Conservation (phyloP, 148 eudicot genomes). For the Chenopodium quinoa region DNA sequence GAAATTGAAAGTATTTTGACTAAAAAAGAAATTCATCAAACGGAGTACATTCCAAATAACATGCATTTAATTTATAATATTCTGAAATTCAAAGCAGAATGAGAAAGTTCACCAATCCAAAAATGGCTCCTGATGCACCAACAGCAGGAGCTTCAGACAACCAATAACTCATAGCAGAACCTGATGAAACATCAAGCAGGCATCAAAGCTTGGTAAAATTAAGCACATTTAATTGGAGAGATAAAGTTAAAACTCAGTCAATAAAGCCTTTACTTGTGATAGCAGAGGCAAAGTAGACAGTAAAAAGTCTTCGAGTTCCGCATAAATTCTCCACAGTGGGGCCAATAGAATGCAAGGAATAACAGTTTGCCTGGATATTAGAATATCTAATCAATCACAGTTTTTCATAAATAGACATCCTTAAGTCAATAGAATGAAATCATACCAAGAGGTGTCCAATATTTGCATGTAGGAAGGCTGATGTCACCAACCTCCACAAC, state of each 20-base stretch:
- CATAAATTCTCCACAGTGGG: conserved; percentile 68
- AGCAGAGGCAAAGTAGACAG: conserved; percentile 70
- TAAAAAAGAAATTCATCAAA: too few relatives aligned
- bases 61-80: not conserved
- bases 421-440: conserved; percentile 13
- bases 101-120: conserved; percentile 63
- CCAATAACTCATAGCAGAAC: conserved; percentile 80
- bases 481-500: conserved; percentile 77
- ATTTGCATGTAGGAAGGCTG: conserved; percentile 79
- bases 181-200: conserved; percentile 39
- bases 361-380: conserved; percentile 69
- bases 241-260: not conserved
- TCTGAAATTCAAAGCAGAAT: not conserved
- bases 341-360: conserved; percentile 76
- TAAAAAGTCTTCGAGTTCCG: conserved; percentile 70
- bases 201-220: conserved; percentile 1
- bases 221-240: not conserved
- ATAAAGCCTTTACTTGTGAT: conserved; percentile 51
- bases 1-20: too few relatives aligned
- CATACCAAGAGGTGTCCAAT: conserved; percentile 79
- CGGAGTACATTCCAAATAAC: not conserved
- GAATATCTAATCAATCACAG: not conserved
- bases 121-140: conserved; percentile 94
- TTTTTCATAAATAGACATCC: not conserved
- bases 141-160: conserved; percentile 67